These are phyloP conservation scores for Lineolata rhizophorae DNA, from an alignment of 495 filamentous ascomycete genomes.

Conservation along the genomic window DNA sequence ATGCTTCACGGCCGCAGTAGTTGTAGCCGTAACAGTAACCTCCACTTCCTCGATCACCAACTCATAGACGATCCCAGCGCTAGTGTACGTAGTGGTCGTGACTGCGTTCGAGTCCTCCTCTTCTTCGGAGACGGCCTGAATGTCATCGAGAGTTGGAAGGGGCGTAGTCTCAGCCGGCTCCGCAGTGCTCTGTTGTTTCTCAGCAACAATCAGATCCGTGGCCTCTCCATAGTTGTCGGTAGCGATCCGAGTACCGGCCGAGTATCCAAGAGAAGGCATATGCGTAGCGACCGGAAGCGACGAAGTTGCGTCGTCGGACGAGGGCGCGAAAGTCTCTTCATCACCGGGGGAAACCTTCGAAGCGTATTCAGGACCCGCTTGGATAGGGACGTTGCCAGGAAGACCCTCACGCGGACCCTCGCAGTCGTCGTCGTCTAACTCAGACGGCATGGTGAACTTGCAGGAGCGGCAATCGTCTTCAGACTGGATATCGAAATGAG, in stretches of 20 bases:
- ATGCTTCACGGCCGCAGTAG: background rate
- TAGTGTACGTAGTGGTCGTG: slow-evolving; percentile 14
- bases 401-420: slow-evolving; percentile 21
- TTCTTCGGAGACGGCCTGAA: background rate
- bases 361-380: slow-evolving; percentile 30
- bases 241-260: background rate
- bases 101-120: slow-evolving; percentile 3
- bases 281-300: background rate
- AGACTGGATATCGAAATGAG: slow-evolving; percentile 32
- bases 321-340: background rate
- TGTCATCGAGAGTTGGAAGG: background rate
- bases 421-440: slow-evolving; percentile 18
- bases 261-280: slow-evolving; percentile 1
- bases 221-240: background rate
- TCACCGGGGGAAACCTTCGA: slow-evolving; percentile 1
- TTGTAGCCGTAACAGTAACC: slow-evolving; percentile 7
- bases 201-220: background rate
- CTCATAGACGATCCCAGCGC: slow-evolving; percentile 13
- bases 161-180: background rate
- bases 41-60: slow-evolving; percentile 17
- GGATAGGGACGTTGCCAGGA: slow-evolving; percentile 29
- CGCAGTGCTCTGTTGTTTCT: background rate
- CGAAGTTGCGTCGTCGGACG: slow-evolving; percentile 1
- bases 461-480: slow-evolving; percentile 21
- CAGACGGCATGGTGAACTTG: slow-evolving; percentile 24